Percentiles rank a stretch among this genome's conserved stretches.
Evolutionary conservation across 1,284 basidiomycete genomes (phyloP).

Genomic region (Ceratobasidium sp.): DNA sequence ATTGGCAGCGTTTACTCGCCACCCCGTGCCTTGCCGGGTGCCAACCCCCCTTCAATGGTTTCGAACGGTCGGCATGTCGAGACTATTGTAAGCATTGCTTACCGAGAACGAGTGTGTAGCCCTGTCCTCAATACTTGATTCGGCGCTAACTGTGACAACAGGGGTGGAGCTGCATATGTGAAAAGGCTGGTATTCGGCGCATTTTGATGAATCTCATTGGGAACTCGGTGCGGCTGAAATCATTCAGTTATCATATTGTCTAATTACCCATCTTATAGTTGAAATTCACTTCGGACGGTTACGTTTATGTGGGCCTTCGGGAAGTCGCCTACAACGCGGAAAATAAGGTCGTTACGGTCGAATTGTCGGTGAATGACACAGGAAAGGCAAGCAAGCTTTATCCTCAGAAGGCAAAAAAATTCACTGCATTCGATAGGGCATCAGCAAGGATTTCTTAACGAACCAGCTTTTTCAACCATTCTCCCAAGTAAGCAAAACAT

Average conservation of each 20-base stretch:
- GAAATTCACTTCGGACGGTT: slow-evolving; percentile 67
- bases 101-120: slow-evolving; percentile 64
- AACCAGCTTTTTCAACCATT: slow-evolving; percentile 98
- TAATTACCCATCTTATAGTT: background rate
- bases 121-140: background rate
- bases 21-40: slow-evolving; percentile 55
- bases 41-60: slow-evolving; percentile 47
- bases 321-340: slow-evolving; percentile 23
- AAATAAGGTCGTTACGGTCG: slow-evolving; percentile 64
- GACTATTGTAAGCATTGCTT: slow-evolving; percentile 86
- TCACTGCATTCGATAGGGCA: slow-evolving; percentile 60
- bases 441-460: slow-evolving; percentile 87
- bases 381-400: slow-evolving; percentile 67
- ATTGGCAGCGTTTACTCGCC: slow-evolving; percentile 95
- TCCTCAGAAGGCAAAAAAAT: background rate
- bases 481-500: slow-evolving; percentile 61
- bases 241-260: background rate
- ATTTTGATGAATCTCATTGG: slow-evolving; percentile 96
- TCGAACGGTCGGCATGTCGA: slow-evolving; percentile 64
- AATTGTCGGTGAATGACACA: slow-evolving; percentile 87
- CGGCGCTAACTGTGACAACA: slow-evolving; percentile 46
- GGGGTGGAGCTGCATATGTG: slow-evolving; percentile 90
- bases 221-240: slow-evolving; percentile 54
- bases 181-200: slow-evolving; percentile 90
- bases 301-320: slow-evolving; percentile 78